A percentile compares a stretch with the other conserved stretches of the same genome.
Evolutionary conservation across 306 rosid genomes (phyloP).

Genomic region (Carpinus fangiana): DNA sequence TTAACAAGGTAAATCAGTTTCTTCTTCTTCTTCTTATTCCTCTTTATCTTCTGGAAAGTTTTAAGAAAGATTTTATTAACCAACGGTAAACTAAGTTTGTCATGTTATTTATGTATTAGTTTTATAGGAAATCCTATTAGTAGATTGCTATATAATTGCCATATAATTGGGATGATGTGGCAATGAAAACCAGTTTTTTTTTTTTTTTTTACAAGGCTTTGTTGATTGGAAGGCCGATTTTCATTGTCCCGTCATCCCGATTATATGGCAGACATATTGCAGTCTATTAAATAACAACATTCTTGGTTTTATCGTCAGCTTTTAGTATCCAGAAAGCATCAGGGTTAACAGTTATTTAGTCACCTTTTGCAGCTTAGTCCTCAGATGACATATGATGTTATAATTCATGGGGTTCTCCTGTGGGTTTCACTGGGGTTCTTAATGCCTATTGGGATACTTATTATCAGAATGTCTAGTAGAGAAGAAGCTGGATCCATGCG

Average conservation of each 20-base stretch:
- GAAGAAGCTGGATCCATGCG: conserved; percentile 51
- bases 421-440: conserved; percentile 87
- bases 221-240: too few relatives aligned
- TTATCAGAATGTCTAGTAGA: conserved; percentile 57
- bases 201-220: too few relatives aligned
- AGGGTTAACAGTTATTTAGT: neutral
- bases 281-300: too few relatives aligned
- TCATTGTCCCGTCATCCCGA: too few relatives aligned
- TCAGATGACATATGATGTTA: conserved; percentile 55
- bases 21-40: neutral
- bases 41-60: neutral
- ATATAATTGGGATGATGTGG: too few relatives aligned
- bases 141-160: too few relatives aligned
- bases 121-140: too few relatives aligned
- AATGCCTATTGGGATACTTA: conserved; percentile 81
- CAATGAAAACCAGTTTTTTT: too few relatives aligned
- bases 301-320: neutral
- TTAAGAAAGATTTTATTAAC: neutral
- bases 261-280: too few relatives aligned
- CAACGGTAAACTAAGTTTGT: neutral
- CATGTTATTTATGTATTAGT: neutral
- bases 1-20: conserved; percentile 51
- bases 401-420: conserved; percentile 76
- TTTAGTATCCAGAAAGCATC: neutral
- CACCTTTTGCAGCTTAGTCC: conserved; percentile 51